phyloP scores from a whole-genome alignment of 805 yeast species.

The Saccharomycopsis guyanensis region DNA sequence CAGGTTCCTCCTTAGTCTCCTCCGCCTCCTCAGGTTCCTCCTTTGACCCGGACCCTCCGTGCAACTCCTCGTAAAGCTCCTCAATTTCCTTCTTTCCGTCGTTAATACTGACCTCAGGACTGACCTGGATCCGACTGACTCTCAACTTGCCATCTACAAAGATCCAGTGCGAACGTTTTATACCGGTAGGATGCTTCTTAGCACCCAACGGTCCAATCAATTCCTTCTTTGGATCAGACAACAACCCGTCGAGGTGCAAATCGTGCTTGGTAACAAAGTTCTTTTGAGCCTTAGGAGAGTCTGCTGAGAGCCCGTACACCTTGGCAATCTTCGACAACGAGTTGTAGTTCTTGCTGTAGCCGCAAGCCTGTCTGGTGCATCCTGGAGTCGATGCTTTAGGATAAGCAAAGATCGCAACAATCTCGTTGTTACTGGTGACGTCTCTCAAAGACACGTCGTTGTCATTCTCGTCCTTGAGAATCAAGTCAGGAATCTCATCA shows the following conservation, averaged over 20 bases:
- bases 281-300: conserved; percentile 70
- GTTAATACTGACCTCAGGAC: conserved; percentile 50
- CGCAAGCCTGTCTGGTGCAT: conserved; percentile 90
- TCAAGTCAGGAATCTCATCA: conserved; percentile 58
- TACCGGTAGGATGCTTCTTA: conserved; percentile 67
- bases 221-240: conserved; percentile 67
- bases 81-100: conserved; percentile 54
- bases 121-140: conserved; percentile 32
- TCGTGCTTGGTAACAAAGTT: conserved; percentile 65
- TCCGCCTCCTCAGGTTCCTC: background rate
- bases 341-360: conserved; percentile 63
- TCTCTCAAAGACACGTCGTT: conserved; percentile 44
- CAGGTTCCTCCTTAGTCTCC: background rate
- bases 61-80: conserved; percentile 27
- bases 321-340: conserved; percentile 46
- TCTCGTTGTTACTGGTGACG: conserved; percentile 32
- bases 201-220: conserved; percentile 76
- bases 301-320: conserved; percentile 80
- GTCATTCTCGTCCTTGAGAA: conserved; percentile 63
- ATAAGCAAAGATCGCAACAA: conserved; percentile 62
- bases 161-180: conserved; percentile 87
- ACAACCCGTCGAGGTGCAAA: conserved; percentile 56
- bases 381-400: conserved; percentile 96
- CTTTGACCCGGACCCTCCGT: background rate
- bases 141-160: conserved; percentile 67